Conservation (phyloP, 1,284 basidiomycete genomes). For the Fomitopsis betulina region DNA sequence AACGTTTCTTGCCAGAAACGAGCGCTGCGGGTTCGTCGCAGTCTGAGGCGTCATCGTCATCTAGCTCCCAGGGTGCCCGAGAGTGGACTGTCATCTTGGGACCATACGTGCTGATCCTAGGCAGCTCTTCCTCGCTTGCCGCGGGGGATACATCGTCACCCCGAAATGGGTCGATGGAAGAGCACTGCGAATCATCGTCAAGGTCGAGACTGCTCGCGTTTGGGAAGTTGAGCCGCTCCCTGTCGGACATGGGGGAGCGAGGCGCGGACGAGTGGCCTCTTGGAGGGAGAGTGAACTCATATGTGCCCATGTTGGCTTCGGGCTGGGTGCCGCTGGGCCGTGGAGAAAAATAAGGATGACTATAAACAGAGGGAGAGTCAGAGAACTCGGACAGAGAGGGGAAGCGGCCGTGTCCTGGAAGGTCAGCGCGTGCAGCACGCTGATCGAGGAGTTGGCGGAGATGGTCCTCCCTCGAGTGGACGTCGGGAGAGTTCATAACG, state of each 20-base stretch:
- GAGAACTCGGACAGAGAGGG: constrained; percentile 52
- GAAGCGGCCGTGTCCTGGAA: constrained; percentile 38
- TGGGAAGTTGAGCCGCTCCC: constrained; percentile 44
- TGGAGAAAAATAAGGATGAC: constrained; percentile 51
- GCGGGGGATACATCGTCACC: constrained; percentile 28
- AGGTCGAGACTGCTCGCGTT: constrained; percentile 52
- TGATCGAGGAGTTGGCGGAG: constrained; percentile 50
- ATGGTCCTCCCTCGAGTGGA: constrained; percentile 38
- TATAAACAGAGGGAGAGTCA: constrained; percentile 68
- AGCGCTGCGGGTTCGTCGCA: constrained; percentile 40
- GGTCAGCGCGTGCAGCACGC: constrained; percentile 44
- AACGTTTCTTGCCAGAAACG: constrained; percentile 20
- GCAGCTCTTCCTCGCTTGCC: constrained; percentile 31
- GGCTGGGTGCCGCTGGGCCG: constrained; percentile 26
- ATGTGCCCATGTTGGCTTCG: constrained; percentile 21
- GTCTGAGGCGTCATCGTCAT: constrained; percentile 40
- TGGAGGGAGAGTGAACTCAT: constrained; percentile 25
- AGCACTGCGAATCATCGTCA: constrained; percentile 51
- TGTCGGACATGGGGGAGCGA: constrained; percentile 28
- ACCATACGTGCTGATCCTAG: constrained; percentile 65
- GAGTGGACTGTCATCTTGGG: constrained; percentile 79
- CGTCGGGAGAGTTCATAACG: constrained; percentile 27
- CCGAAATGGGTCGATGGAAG: constrained; percentile 25
- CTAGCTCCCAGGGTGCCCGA: constrained; percentile 74
- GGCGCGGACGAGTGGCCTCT: constrained; percentile 20